Base-by-base conservation (phyloP, 345 rosid genomes). In the Bretschneidera sinensis region DNA sequence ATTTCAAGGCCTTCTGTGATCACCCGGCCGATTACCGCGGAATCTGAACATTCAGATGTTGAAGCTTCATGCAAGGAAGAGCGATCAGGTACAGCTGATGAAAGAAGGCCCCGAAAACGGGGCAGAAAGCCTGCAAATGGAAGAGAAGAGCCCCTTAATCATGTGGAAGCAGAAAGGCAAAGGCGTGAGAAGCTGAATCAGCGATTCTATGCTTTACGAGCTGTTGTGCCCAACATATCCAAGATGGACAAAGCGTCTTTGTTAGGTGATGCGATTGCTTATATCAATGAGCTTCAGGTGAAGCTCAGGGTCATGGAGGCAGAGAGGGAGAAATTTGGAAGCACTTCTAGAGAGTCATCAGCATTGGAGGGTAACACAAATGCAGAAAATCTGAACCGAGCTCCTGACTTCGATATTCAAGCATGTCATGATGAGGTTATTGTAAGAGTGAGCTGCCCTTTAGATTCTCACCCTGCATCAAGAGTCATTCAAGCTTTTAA, bases 211-310 rank as follows among this genome's bases (percentile, higher is more conserved):
- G 97, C 97, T 0, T 75, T 94, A 53, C 77, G 99, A 1, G 86
- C 99, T 13, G 99, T 94, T 48, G 99, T 94, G 23, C 99, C 99
- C n/a, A 94, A 94, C 73, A 90, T 94, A 47, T 90, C 99, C 9
- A 94, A 94, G 77, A 94, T 94, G 99, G 99, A 94, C 70, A 94
- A 94, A 75, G 99, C 99, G 17, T 94, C 99, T 5, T 65, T 94
- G 50, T 72, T 94, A 19, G 97, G 92, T 58, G 99, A 94, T 67
- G 97, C 97, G 21, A 94, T 94, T 64, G 80, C 97, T 58, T 88
- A 94, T 58, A 94, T 94, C 62, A 88, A 86, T 48, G 99, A 94
- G 78, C 97, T 94, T 58, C 99, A 94, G 70, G 89, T 75, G 49
- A 90, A 83, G 75, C 84, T 88, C 20, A 90, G 77, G 78, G 59